phyloP scores from a whole-genome alignment of 2,329 filamentous ascomycete species.

The Periconia sp. region DNA sequence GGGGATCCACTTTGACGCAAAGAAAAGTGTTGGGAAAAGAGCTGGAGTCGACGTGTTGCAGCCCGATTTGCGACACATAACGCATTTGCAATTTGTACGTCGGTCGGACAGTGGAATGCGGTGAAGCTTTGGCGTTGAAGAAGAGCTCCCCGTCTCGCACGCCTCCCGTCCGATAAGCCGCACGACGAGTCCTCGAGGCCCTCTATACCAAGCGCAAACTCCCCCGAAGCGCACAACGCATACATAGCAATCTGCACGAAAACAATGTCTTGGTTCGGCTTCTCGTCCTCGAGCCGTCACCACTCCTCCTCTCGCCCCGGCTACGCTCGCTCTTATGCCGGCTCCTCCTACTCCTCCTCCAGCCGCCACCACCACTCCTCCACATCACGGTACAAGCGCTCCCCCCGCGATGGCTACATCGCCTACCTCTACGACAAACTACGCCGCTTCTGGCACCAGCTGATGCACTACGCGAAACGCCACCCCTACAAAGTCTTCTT shows the following conservation, averaged over 20 bases:
- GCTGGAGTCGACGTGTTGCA: background rate
- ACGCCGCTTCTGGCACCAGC: constrained; percentile 78
- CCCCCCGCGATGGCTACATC: constrained; percentile 79
- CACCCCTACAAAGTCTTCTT: constrained; percentile 92
- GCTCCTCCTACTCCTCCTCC: constrained; percentile 34
- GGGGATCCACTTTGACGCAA: constrained; percentile 14
- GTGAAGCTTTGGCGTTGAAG: too few species aligned
- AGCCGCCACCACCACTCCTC: constrained; percentile 54
- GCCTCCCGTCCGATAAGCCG: too few species aligned
- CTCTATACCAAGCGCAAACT: too few species aligned
- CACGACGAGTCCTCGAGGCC: too few species aligned
- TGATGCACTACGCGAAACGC: constrained; percentile 79
- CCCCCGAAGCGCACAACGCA: too few species aligned
- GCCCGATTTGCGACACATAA: constrained; percentile 9
- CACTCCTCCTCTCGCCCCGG: constrained; percentile 34
- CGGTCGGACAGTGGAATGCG: too few species aligned
- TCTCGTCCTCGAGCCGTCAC: constrained; percentile 31
- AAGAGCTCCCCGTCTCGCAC: too few species aligned
- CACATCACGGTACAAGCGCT: constrained; percentile 77
- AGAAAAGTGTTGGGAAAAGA: background rate
- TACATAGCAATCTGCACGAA: too few species aligned
- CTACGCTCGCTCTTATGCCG: constrained; percentile 37
- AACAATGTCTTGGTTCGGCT: constrained; percentile 46
- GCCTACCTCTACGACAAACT: constrained; percentile 75
- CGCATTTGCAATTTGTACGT: too few species aligned